Evolutionary conservation across 306 rosid genomes (phyloP).

Genomic region (Fragaria ananassa): DNA sequence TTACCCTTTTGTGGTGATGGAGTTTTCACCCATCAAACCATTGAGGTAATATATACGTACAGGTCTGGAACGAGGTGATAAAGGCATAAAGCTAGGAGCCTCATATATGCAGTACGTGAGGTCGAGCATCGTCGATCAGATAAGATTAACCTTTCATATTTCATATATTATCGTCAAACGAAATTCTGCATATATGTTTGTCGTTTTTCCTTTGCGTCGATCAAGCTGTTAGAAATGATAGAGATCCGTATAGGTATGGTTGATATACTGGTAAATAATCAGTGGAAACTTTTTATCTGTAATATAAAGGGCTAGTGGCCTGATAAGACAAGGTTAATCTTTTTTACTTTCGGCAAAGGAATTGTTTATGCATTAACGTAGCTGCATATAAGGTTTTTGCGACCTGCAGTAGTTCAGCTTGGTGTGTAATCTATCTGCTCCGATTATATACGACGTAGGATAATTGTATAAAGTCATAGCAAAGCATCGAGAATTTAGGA

Average conservation of each 20-base stretch:
- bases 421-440: not conserved
- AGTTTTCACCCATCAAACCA: not conserved
- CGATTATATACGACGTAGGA: too few relatives aligned
- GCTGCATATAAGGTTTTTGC: conserved; percentile 26
- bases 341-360: conserved; percentile 30
- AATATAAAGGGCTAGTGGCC: conserved; percentile 1
- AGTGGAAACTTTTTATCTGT: not conserved
- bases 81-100: not conserved
- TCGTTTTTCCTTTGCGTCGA: not conserved
- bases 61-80: not conserved
- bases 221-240: not conserved
- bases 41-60: not conserved
- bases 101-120: not conserved
- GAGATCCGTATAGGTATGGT: not conserved
- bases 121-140: not conserved
- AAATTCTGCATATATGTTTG: too few relatives aligned
- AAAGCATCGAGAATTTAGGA: not conserved
- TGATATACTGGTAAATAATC: not conserved
- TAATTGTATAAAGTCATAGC: not conserved
- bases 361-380: not conserved
- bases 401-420: not conserved
- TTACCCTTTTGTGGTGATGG: not conserved
- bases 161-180: not conserved
- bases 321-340: conserved; percentile 17
- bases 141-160: not conserved